Percentiles rank a stretch among this genome's conserved stretches.
These are phyloP conservation scores for Eucalyptus cloeziana DNA, from an alignment of 345 rosid species.

Conservation along the genomic window DNA sequence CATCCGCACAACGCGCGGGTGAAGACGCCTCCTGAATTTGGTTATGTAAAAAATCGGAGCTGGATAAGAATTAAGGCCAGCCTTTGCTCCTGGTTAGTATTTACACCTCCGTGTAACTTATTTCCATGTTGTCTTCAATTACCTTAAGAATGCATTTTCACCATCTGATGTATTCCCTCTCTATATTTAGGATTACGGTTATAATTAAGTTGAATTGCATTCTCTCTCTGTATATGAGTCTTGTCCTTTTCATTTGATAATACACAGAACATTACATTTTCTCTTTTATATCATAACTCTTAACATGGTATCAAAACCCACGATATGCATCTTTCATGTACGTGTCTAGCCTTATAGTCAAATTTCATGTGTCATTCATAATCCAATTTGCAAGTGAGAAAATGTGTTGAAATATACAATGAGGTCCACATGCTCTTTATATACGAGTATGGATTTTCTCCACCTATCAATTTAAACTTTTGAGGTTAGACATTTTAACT, in stretches of 20 bases:
- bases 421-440: neutral
- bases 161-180: neutral
- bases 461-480: neutral
- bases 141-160: neutral
- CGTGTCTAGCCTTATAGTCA: neutral
- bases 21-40: neutral
- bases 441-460: neutral
- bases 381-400: neutral
- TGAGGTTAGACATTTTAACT: neutral
- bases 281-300: neutral
- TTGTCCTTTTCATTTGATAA: neutral
- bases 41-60: neutral
- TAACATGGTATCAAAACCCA: neutral
- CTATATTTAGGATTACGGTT: neutral
- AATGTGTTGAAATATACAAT: neutral
- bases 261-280: neutral
- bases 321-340: neutral
- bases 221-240: neutral
- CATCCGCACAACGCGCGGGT: neutral
- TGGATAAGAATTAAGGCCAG: neutral
- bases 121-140: neutral
- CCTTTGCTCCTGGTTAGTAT: neutral
- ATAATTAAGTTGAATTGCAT: neutral
- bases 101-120: neutral
- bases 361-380: neutral